phyloP scores from a whole-genome alignment of 345 rosid genomes.

The Turritis glabra region DNA sequence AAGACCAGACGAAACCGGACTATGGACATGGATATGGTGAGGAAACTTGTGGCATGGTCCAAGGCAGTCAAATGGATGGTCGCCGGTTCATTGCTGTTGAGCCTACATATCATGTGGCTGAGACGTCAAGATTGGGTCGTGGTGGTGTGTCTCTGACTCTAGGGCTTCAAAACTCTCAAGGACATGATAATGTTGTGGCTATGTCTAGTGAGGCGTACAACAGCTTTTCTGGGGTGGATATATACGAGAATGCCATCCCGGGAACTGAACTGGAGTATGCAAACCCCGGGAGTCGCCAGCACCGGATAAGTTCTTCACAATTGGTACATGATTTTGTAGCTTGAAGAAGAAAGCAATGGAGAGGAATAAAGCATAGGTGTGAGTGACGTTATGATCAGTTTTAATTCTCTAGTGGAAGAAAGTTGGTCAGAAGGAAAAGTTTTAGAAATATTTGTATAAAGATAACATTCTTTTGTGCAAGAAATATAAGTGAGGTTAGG shows the following conservation, averaged over 20 bases:
- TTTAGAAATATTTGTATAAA: conserved; percentile 31
- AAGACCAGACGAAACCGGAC: conserved; percentile 43
- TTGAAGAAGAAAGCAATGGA: conserved; percentile 29
- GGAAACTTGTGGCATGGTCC: conserved; percentile 47
- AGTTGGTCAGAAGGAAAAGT: conserved; percentile 10
- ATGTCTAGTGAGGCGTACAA: conserved; percentile 47
- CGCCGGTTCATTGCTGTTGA: conserved; percentile 15
- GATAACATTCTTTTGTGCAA: conserved; percentile 33
- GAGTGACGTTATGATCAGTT: conserved; percentile 18
- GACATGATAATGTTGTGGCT: conserved; percentile 48
- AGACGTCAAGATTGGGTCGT: conserved; percentile 60
- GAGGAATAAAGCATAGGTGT: conserved; percentile 23
- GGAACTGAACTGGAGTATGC: conserved; percentile 50
- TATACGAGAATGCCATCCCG: conserved; percentile 52
- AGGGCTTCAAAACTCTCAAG: conserved; percentile 79
- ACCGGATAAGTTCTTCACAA: conserved; percentile 66
- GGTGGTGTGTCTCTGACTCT: conserved; percentile 78
- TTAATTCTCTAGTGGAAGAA: conserved; percentile 22
- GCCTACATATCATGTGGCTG: conserved; percentile 45
- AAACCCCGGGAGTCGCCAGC: conserved; percentile 64
- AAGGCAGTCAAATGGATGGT: conserved; percentile 55
- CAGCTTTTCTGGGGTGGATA: conserved; percentile 33
- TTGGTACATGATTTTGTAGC: conserved; percentile 79
- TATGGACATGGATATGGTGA: conserved; percentile 42
- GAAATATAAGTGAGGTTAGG: conserved; percentile 26